These are phyloP conservation scores for Pulveroboletus frians DNA, from an alignment of 768 basidiomycete genomes.

Conservation along the genomic window DNA sequence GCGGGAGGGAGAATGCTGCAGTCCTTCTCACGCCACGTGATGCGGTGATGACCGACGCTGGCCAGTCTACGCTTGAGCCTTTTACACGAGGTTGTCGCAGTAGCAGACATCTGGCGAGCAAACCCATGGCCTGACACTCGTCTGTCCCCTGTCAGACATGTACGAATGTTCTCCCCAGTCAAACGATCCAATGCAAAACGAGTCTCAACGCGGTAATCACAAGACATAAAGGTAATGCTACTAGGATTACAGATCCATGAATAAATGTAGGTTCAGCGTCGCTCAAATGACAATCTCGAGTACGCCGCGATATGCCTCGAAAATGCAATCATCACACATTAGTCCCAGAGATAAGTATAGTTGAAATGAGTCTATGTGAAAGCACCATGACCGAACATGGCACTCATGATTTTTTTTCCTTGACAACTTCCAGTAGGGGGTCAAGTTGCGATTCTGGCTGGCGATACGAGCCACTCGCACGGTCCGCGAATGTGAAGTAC, in stretches of 20 bases:
- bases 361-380: conserved; percentile 7
- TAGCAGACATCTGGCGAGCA: too few relatives aligned
- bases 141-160: too few relatives aligned
- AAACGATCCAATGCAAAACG: too few relatives aligned
- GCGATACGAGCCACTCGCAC: conserved; percentile 78
- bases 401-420: conserved; percentile 24
- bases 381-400: too few relatives aligned
- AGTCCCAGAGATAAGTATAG: conserved; percentile 15
- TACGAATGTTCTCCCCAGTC: too few relatives aligned
- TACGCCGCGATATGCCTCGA: background rate
- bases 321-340: conserved; percentile 12
- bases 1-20: background rate
- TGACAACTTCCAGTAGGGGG: conserved; percentile 62
- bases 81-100: too few relatives aligned
- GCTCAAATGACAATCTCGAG: background rate
- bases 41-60: background rate
- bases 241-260: background rate
- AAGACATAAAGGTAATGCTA: background rate
- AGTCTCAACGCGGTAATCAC: background rate
- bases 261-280: background rate
- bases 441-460: conserved; percentile 81
- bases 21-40: conserved; percentile 23
- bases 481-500: conserved; percentile 98
- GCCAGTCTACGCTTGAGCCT: too few relatives aligned
- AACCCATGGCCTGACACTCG: too few relatives aligned